Percentiles rank a stretch among this genome's conserved stretches.
These are phyloP conservation scores for Pleurotus salmoneostramineus DNA, from an alignment of 768 basidiomycete genomes.

Conservation along the genomic window DNA sequence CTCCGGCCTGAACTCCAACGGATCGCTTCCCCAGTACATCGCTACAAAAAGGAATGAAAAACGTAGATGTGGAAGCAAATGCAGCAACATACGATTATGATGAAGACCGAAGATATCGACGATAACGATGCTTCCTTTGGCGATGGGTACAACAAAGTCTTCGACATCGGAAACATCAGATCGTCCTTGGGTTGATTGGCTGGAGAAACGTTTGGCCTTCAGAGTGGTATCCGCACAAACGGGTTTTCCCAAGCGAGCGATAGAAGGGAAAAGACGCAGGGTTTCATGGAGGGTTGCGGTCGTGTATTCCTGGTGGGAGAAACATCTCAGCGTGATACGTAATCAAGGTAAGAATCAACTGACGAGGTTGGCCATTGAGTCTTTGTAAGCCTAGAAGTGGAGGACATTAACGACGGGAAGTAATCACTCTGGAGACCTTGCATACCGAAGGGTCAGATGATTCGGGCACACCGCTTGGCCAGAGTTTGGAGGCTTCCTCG, in stretches of 20 bases:
- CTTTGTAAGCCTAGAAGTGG: conserved; percentile 32
- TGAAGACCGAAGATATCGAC: conserved; percentile 41
- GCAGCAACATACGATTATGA: conserved; percentile 35
- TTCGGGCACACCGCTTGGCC: conserved; percentile 31
- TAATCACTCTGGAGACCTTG: conserved; percentile 2
- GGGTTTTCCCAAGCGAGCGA: conserved; percentile 28
- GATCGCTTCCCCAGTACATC: conserved; percentile 46
- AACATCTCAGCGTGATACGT: neutral
- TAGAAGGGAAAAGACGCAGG: conserved; percentile 37
- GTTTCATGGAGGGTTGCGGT: conserved; percentile 41
- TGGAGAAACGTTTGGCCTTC: conserved; percentile 26
- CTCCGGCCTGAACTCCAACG: conserved; percentile 39
- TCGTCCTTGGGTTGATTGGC: conserved; percentile 20
- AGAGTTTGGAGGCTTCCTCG: conserved; percentile 33
- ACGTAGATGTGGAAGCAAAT: neutral
- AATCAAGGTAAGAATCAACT: neutral
- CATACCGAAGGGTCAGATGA: conserved; percentile 21
- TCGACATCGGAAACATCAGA: conserved; percentile 24
- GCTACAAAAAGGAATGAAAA: conserved; percentile 22
- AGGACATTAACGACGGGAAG: neutral
- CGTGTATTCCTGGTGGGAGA: conserved; percentile 32
- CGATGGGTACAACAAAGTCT: conserved; percentile 29
- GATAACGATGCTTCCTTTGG: conserved; percentile 31
- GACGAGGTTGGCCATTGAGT: conserved; percentile 33
- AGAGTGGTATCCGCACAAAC: conserved; percentile 31